Evolutionary conservation across 495 filamentous ascomycete species (phyloP), one percentile per base, ranked within the genome.

Genomic region (Amphirosellinia nigrospora): DNA sequence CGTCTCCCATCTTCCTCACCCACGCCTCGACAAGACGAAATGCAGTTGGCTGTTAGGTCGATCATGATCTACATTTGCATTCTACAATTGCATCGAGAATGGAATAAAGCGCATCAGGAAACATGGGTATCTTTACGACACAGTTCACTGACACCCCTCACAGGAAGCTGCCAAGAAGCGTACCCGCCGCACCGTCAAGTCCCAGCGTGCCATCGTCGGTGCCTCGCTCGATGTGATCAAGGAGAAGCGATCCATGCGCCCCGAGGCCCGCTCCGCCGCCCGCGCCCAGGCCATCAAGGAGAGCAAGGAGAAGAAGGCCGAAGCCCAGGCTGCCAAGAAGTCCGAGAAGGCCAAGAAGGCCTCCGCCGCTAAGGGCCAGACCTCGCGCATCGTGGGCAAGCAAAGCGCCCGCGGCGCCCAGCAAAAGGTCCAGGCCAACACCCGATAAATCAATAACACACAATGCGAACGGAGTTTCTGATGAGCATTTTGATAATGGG

Each of bases 101-200:
- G n/a, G 70, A 23, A 68, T 19, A 53, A 48, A 11, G 26, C 21
- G 28, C 9, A 55, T 50, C 34, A 48, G 23, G 23, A n/a, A 30
- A 23, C 13, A 50, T 3, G 30, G 21, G 1, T 26, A 19, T 1
- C 3, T 1, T 63, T 19, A 73, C 64, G 58, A 64, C 69, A 55
- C n/a, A n/a, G n/a, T 67, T 62, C 79, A 73, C 86, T 89, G 79
- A 89, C 84, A 71, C 64, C 71, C 16, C 63, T 39, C 67, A 87
- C 83, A 99, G 96, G 96, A 99, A 90, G 89, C 96, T 79, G 93
- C 94, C 86, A 99, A 99, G 92, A 98, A 98, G 90, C 94, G 96
- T 80, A 94, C 94, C 73, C 96, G 96, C 89, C 93, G 94, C 79
- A 94, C 93, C 76, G 92, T 99, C 86, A 99, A 99, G 92, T 84